phyloP scores from a whole-genome alignment of 2,329 filamentous ascomycete species.

The Lachnellula hyalina region DNA sequence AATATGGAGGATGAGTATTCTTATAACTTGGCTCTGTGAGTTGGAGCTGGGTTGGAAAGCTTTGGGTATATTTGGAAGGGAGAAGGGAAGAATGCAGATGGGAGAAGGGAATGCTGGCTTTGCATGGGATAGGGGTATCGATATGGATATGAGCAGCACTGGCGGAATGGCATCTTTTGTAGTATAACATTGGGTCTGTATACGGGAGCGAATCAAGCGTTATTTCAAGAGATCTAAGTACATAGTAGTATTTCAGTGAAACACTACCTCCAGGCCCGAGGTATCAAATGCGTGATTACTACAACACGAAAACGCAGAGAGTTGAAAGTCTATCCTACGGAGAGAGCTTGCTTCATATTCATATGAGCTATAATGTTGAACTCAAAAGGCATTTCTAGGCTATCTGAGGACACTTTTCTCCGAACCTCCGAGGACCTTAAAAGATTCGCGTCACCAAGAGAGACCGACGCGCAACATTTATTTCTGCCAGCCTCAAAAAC shows the following conservation, averaged over 20 bases:
- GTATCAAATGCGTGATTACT: no score
- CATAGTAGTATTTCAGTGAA: no score
- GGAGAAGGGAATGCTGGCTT: background rate
- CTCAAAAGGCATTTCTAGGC: no score
- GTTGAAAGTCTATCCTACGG: no score
- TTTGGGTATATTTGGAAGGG: background rate
- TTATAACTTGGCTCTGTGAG: constrained; percentile 58
- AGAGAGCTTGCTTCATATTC: no score
- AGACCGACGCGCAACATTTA: no score
- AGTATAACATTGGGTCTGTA: constrained; percentile 1
- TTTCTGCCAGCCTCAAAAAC: background rate
- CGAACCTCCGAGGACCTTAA: no score
- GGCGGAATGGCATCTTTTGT: constrained; percentile 1
- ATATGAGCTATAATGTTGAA: no score
- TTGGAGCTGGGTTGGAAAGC: background rate
- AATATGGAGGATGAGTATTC: constrained; percentile 70
- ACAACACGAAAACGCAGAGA: no score
- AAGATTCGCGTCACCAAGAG: no score
- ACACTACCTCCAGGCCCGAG: no score
- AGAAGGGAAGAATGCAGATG: constrained; percentile 1
- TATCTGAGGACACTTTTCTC: no score
- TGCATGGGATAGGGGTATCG: background rate
- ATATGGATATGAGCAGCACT: background rate
- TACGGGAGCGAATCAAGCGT: background rate
- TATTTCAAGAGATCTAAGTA: background rate